phyloP scores from a whole-genome alignment of 148 eudicot species.

The Limonium bicolor region DNA sequence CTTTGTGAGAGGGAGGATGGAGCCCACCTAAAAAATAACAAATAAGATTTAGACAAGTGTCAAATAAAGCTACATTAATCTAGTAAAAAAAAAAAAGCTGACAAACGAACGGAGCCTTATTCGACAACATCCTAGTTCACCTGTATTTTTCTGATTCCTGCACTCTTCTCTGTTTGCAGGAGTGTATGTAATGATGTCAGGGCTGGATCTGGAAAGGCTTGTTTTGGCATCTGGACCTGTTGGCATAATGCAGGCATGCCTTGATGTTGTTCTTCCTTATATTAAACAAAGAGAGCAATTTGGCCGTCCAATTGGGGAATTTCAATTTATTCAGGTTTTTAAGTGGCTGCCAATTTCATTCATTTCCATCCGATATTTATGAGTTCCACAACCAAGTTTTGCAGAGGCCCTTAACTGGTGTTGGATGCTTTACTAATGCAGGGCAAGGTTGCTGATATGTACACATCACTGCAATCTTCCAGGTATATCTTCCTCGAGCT shows the following conservation, averaged over 20 bases:
- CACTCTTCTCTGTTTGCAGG: conserved; percentile 37
- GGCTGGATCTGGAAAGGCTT: conserved; percentile 92
- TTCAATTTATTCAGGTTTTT: conserved; percentile 87
- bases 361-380: too few relatives aligned
- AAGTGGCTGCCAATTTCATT: background rate
- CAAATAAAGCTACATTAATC: too few relatives aligned
- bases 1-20: too few relatives aligned
- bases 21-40: too few relatives aligned
- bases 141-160: too few relatives aligned
- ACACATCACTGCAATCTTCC: conserved; percentile 88
- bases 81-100: too few relatives aligned
- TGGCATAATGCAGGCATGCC: conserved; percentile 95
- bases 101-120: too few relatives aligned
- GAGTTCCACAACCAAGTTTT: too few relatives aligned
- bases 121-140: too few relatives aligned
- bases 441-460: conserved; percentile 99
- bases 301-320: conserved; percentile 94
- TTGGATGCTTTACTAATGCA: conserved; percentile 24
- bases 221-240: conserved; percentile 88
- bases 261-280: conserved; percentile 91
- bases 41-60: too few relatives aligned
- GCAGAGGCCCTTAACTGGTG: too few relatives aligned
- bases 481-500: conserved; percentile 47
- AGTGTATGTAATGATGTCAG: conserved; percentile 99
- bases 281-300: conserved; percentile 86